Base-by-base conservation (phyloP, 1,284 basidiomycete genomes). In the Ceratobasidium sp. region DNA sequence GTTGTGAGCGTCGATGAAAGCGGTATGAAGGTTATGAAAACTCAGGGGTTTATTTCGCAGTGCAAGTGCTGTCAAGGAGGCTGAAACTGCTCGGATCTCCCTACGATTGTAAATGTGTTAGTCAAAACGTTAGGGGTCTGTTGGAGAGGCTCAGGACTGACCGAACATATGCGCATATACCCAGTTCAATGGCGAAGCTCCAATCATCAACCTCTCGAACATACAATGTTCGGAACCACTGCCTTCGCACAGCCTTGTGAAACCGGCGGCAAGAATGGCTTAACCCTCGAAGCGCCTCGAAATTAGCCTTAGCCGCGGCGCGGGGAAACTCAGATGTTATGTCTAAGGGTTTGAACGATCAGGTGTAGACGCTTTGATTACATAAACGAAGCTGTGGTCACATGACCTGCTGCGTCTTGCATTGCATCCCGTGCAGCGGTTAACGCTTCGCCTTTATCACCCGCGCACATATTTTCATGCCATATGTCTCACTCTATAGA, bases 1-100 rank as follows among this genome's bases (percentile, higher is more conserved):
- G 22, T 54, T 47, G 27, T 66, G 65, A 17, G 51, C 65, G 41
- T 67, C 65, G 24, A 67, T 36, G 33, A 56, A 45, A n/a, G 65
- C 50, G 14, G 65, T 54, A 29, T 67, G 53, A 31, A 67, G 41
- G 51, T 67, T 67, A 14, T 31, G 65, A 45, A 36, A 54, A 14
- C 48, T 22, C 1, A 53, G 50, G 11, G 54, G 33, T 31, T 11
- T 27, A 3, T 29, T 56, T 5, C 33, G 29, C 36, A 33, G 27
- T 24, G 65, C 51, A n/a, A 3, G 15, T 19, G 33, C 47, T 17
- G 63, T 65, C 27, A 65, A 19, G 3, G 63, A 47, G 3, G 47
- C 48, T 33, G 63, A 65, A 11, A 50, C 15, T 9, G 33, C 63
- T 19, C 63, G 63, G 15, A 65, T 65, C 31, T 65, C 63, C 17